Conservation (phyloP, 2,329 filamentous ascomycete species). For the Hypoxylon sp. region DNA sequence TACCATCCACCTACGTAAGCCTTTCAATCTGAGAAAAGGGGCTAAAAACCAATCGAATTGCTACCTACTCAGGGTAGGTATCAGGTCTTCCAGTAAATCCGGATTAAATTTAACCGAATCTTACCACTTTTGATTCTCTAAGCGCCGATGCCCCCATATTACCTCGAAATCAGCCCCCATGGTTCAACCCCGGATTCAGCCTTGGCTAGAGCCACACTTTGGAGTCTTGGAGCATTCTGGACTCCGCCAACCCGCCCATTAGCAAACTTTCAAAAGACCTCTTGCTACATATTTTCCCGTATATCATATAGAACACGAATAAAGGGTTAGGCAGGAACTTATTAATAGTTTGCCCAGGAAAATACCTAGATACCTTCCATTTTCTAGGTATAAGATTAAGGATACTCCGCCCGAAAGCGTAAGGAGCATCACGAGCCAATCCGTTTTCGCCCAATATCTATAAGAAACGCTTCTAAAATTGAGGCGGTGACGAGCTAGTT, state of each 20-base stretch:
- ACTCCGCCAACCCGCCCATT: background rate
- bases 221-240: conserved; percentile 6
- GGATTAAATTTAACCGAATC: background rate
- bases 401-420: background rate
- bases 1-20: no score
- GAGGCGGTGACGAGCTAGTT: background rate
- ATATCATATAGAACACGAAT: background rate
- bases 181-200: conserved; percentile 3
- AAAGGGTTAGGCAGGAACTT: background rate
- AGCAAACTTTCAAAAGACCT: background rate
- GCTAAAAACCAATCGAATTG: no score
- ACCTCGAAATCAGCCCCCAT: background rate
- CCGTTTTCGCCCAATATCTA: background rate
- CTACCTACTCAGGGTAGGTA: background rate
- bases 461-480: background rate
- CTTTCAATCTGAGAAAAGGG: no score
- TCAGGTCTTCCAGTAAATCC: background rate
- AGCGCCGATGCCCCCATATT: background rate
- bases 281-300: background rate
- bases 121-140: background rate
- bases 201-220: background rate
- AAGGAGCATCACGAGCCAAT: background rate
- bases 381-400: no score
- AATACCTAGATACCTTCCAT: background rate
- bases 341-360: background rate